Conservation (phyloP, 1,139 yeast genomes). For the Suhomyces coccinellae region DNA sequence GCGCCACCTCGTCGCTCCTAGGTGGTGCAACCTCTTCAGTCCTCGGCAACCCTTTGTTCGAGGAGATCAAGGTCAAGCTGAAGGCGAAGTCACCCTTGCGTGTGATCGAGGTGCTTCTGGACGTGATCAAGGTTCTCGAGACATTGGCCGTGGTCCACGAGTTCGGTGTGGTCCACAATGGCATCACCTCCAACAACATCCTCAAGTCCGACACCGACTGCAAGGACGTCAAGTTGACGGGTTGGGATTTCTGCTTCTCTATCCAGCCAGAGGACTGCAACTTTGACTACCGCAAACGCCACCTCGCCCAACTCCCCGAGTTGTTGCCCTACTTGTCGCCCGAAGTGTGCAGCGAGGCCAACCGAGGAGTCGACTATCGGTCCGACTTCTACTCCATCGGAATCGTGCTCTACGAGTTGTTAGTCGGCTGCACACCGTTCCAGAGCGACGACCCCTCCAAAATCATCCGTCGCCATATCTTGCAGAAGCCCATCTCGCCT, state of each 20-base stretch:
- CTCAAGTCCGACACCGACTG: conserved; percentile 31
- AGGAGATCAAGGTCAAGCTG: conserved; percentile 8
- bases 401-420: conserved; percentile 48
- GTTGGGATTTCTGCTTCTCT: conserved; percentile 54
- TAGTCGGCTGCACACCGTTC: conserved; percentile 50
- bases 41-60: conserved; percentile 9
- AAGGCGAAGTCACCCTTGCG: conserved; percentile 22
- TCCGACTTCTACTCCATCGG: conserved; percentile 56
- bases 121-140: conserved; percentile 35
- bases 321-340: conserved; percentile 54
- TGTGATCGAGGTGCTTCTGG: conserved; percentile 34
- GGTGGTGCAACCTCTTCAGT: conserved; percentile 1
- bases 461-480: conserved; percentile 43
- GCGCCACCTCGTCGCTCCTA: background rate
- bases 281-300: conserved; percentile 31
- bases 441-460: conserved; percentile 42
- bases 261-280: conserved; percentile 46
- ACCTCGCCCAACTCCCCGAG: conserved; percentile 32
- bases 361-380: conserved; percentile 45
- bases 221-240: conserved; percentile 39
- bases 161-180: conserved; percentile 51
- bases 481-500: conserved; percentile 46
- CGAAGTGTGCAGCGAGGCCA: conserved; percentile 47
- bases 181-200: conserved; percentile 43
- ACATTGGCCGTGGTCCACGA: conserved; percentile 43